Percentiles rank a stretch among this genome's conserved stretches.
Conservation (phyloP, 1,284 basidiomycete species). For the Cystobasidium sp. region DNA sequence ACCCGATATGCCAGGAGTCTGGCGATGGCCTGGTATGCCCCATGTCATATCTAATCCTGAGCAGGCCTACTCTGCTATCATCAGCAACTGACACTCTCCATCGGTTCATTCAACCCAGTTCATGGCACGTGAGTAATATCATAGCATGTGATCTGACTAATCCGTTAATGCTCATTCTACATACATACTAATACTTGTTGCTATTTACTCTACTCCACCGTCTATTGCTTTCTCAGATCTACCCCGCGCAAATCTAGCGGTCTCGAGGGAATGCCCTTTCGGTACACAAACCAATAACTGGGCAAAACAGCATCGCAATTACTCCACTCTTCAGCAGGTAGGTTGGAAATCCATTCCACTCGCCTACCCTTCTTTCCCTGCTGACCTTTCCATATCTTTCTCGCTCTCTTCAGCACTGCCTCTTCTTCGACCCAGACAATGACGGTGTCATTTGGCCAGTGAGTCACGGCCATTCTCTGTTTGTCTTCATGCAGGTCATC, state of each 20-base stretch:
- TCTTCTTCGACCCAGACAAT: constrained; percentile 54
- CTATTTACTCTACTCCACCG: not conserved
- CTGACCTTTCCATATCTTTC: not conserved
- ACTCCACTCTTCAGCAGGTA: constrained; percentile 49
- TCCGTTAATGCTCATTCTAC: not conserved
- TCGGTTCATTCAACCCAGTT: too few relatives aligned
- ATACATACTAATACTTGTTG: not conserved
- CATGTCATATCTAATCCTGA: too few relatives aligned
- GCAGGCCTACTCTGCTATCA: not conserved
- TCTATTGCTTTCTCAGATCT: constrained; percentile 7
- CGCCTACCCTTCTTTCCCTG: not conserved
- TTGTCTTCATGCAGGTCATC: not conserved
- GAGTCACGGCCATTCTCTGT: constrained; percentile 8
- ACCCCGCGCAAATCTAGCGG: constrained; percentile 40
- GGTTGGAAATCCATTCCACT: not conserved
- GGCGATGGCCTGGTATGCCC: not conserved
- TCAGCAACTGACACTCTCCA: not conserved
- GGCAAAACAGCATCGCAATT: constrained; percentile 47
- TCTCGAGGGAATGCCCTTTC: constrained; percentile 37
- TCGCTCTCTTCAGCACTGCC: constrained; percentile 43
- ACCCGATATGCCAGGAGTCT: not conserved
- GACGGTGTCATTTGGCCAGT: constrained; percentile 56
- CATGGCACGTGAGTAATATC: too few relatives aligned
- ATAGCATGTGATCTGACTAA: not conserved
- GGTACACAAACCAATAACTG: constrained; percentile 45